phyloP scores from a whole-genome alignment of 73 alveolate genomes.

The Paramecium sonneborni region DNA sequence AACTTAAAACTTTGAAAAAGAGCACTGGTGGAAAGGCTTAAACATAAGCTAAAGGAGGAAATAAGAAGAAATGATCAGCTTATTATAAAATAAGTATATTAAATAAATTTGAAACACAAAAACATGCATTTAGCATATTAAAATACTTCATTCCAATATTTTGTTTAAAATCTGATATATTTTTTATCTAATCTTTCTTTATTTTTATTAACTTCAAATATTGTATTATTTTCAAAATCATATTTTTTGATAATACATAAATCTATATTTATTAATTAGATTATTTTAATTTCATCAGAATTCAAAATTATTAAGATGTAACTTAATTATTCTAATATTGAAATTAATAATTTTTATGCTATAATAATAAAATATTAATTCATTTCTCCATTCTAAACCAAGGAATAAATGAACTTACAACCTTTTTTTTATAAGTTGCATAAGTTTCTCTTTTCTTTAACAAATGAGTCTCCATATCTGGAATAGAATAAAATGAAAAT shows the following conservation, averaged over 20 bases:
- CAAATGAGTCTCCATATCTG: conserved; percentile 65
- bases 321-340: no score
- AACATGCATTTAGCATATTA: background rate
- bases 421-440: background rate
- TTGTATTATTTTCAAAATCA: no score
- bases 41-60: conserved; percentile 1
- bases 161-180: no score
- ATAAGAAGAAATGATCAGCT: background rate
- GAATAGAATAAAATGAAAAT: conserved; percentile 48
- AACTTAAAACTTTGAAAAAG: background rate
- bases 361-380: background rate
- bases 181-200: no score
- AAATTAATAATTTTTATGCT: background rate
- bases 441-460: background rate
- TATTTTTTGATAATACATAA: no score
- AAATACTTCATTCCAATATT: no score
- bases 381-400: conserved; percentile 34
- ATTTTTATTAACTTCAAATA: no score
- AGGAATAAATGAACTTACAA: conserved; percentile 39
- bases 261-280: no score
- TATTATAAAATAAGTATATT: background rate
- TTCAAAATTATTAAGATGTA: no score
- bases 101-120: background rate
- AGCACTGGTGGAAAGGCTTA: background rate
- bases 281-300: no score